Percentiles rank a stretch among this genome's conserved stretches.
Conservation (phyloP, 1,139 yeast genomes). For the Taiozyma sp. region DNA sequence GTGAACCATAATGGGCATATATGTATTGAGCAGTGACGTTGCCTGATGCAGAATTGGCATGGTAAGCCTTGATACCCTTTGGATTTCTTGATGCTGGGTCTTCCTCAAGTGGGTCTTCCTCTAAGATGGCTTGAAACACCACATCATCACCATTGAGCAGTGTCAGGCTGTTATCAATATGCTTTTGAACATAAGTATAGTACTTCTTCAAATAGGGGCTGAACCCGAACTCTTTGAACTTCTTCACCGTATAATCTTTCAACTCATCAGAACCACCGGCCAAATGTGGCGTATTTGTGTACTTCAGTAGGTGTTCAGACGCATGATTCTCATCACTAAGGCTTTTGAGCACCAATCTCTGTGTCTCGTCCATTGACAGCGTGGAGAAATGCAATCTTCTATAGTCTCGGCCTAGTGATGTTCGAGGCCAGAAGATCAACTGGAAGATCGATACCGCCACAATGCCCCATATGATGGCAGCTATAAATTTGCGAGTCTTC, state of each 20-base stretch:
- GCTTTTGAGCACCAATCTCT: constrained; percentile 41
- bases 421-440: constrained; percentile 77
- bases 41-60: constrained; percentile 57
- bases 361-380: constrained; percentile 59
- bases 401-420: constrained; percentile 81
- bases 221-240: constrained; percentile 41
- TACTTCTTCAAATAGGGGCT: constrained; percentile 51
- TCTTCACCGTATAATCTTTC: constrained; percentile 36
- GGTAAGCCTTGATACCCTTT: constrained; percentile 39
- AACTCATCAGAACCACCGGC: constrained; percentile 40
- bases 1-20: constrained; percentile 64
- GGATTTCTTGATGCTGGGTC: constrained; percentile 46
- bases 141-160: constrained; percentile 34
- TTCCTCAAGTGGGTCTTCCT: constrained; percentile 63
- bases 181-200: constrained; percentile 52
- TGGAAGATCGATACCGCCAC: constrained; percentile 20
- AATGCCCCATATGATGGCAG: constrained; percentile 21
- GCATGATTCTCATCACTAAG: constrained; percentile 30
- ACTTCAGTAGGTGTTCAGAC: constrained; percentile 32
- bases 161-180: constrained; percentile 42
- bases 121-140: constrained; percentile 54
- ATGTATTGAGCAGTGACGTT: constrained; percentile 49
- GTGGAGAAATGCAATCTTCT: constrained; percentile 66
- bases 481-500: constrained; percentile 16
- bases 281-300: constrained; percentile 34